Percentiles rank a stretch among this genome's conserved stretches.
These are phyloP conservation scores for Phytophthora kernoviae DNA, from an alignment of 352 stramenopile genomes.

Conservation along the genomic window DNA sequence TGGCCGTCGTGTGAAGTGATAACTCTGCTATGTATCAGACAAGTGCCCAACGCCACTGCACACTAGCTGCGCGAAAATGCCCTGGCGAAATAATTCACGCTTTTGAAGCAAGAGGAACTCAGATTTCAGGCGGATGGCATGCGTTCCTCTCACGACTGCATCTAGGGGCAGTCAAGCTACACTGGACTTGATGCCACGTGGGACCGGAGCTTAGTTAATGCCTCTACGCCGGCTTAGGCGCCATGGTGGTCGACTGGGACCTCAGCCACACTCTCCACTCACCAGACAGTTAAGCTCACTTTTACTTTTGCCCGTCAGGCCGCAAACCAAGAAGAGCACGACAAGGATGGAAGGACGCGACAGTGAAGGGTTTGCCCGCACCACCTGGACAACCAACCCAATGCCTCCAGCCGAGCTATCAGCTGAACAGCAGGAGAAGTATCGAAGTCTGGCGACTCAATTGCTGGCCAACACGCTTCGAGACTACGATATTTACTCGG, in stretches of 20 bases:
- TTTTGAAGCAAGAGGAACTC: conserved; percentile 10
- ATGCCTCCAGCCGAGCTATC: conserved; percentile 26
- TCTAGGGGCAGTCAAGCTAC: neutral
- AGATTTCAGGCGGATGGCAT: conserved; percentile 13
- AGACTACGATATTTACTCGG: conserved; percentile 39
- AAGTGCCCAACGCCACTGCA: neutral
- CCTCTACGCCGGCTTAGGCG: conserved; percentile 14
- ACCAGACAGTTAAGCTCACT: conserved; percentile 11
- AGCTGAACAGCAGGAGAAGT: conserved; percentile 25
- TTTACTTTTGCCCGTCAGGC: conserved; percentile 23
- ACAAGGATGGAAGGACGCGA: conserved; percentile 18
- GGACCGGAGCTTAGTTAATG: neutral
- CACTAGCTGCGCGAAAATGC: neutral
- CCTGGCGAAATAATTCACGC: conserved; percentile 16
- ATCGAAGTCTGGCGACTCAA: conserved; percentile 28
- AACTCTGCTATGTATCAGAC: conserved; percentile 13
- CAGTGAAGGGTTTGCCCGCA: conserved; percentile 26
- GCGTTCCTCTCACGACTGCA: neutral
- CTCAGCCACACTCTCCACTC: conserved; percentile 3
- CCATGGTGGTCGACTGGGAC: conserved; percentile 1
- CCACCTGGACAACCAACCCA: conserved; percentile 29
- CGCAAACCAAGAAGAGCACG: conserved; percentile 1
- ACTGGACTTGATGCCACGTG: conserved; percentile 1
- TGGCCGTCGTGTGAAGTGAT: neutral
- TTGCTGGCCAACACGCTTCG: conserved; percentile 33